These are phyloP conservation scores for Mycena floridula DNA, from an alignment of 768 basidiomycete genomes.

Conservation along the genomic window DNA sequence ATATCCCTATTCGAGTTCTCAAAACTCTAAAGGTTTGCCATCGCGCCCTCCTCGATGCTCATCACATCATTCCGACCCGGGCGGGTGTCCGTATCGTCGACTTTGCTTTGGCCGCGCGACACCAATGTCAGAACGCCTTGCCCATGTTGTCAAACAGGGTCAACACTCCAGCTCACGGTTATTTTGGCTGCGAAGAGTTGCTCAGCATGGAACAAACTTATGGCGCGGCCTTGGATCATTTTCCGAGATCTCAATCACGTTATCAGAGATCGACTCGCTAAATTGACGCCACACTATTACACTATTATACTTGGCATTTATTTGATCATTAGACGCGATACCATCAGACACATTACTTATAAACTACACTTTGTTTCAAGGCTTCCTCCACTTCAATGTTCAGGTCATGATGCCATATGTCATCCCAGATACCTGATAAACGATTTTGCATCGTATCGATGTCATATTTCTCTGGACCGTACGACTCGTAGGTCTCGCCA, in stretches of 20 bases:
- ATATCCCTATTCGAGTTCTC: no score
- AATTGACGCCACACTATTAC: not conserved
- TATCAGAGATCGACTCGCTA: not conserved
- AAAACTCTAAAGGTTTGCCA: no score
- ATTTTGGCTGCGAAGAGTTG: constrained; percentile 16
- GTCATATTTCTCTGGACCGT: constrained; percentile 20
- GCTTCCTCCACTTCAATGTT: constrained; percentile 26
- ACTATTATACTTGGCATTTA: no score
- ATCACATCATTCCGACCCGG: constrained; percentile 24
- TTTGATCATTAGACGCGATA: not conserved
- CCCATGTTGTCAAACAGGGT: constrained; percentile 8
- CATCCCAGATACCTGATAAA: constrained; percentile 35
- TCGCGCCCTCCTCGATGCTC: constrained; percentile 22
- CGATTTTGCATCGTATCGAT: constrained; percentile 20
- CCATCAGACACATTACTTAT: not conserved
- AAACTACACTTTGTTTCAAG: not conserved
- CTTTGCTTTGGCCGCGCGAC: constrained; percentile 25
- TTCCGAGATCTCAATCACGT: no score
- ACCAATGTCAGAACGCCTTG: constrained; percentile 18
- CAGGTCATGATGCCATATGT: constrained; percentile 45
- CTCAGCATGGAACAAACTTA: constrained; percentile 9
- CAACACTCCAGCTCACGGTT: not conserved
- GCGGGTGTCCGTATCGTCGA: constrained; percentile 29
- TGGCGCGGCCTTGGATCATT: not conserved
- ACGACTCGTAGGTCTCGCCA: constrained; percentile 36